Percentiles rank a stretch among this genome's conserved stretches.
Evolutionary conservation across 805 yeast species (phyloP).

Genomic region (Monosporozyma aquatica): DNA sequence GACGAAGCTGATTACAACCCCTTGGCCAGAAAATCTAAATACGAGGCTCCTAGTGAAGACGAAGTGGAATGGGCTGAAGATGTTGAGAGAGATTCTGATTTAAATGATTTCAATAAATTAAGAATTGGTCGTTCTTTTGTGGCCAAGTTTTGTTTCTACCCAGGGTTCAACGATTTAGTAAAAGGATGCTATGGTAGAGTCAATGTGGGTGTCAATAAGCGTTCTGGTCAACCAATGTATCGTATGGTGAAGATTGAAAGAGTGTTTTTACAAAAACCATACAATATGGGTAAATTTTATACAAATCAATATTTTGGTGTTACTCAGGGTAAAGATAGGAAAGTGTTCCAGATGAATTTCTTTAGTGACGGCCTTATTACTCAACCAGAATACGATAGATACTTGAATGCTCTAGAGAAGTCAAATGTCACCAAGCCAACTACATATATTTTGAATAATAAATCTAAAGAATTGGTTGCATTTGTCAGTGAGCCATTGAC

Average conservation of each 20-base stretch:
- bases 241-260: slow-evolving; percentile 77
- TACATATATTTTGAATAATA: slow-evolving; percentile 52
- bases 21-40: slow-evolving; percentile 20
- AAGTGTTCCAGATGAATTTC: slow-evolving; percentile 65
- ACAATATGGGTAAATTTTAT: slow-evolving; percentile 39
- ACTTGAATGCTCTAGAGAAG: slow-evolving; percentile 49
- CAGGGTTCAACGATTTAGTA: slow-evolving; percentile 63
- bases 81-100: slow-evolving; percentile 37
- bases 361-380: slow-evolving; percentile 73
- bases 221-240: slow-evolving; percentile 56
- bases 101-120: slow-evolving; percentile 61
- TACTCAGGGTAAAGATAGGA: slow-evolving; percentile 73
- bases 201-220: slow-evolving; percentile 63
- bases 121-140: slow-evolving; percentile 72
- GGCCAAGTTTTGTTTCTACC: slow-evolving; percentile 69
- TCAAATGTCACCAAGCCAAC: slow-evolving; percentile 47
- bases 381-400: slow-evolving; percentile 63
- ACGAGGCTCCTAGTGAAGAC: slow-evolving; percentile 39
- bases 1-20: slow-evolving; percentile 38
- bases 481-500: slow-evolving; percentile 62
- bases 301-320: slow-evolving; percentile 58
- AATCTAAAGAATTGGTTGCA: slow-evolving; percentile 49
- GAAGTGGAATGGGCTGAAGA: slow-evolving; percentile 42
- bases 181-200: slow-evolving; percentile 74
- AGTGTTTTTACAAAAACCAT: slow-evolving; percentile 45